Evolutionary conservation across 805 yeast genomes (phyloP), one percentile per base, ranked within the genome.

Genomic region (Nakazawaea ernobii): DNA sequence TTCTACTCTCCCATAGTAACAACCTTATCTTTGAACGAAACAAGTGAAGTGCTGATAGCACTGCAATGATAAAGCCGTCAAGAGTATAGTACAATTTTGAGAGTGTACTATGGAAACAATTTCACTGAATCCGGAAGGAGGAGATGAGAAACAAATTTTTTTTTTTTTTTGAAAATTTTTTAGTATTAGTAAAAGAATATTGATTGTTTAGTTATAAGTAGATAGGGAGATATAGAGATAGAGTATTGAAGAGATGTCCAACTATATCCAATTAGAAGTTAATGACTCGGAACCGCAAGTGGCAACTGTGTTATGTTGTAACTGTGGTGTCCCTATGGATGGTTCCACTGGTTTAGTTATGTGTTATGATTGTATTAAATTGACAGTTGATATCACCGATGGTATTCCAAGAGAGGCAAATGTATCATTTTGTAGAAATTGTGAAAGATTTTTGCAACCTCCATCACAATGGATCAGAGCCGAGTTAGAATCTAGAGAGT

Each of bases 291-390:
- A 55, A 13, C 49, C 68, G 62, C 53, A 63, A 64, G 76, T 73
- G 15, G 95, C 97, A 32, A 94, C 98, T 1, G 94, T 94, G 51
- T 79, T 94, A 49, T 94, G 99, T 74, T 90, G 96, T 69, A 89
- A 88, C 84, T 94, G 99, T 84, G 98, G 98, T 69, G 88, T 86
- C 48, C 97, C 98, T 39, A 88, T 94, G 79, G 98, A 94, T 63
- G 98, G 98, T 39, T 88, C 97, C 24, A 70, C 80, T 26, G 96
- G 97, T 11, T 70, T 91, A 49, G 95, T 90, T 27, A 89, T 92
- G 95, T 94, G 99, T 71, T 84, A 87, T 73, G 98, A 94, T 68
- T 94, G 99, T 80, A 87, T 94, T 63, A 88, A 89, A 66, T 71
- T 92, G 60, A 89, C 89, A 2, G 94, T 89, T 50, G 97, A 92